Base-by-base conservation (phyloP, 352 stramenopile genomes). In the Globisporangium alternatum region DNA sequence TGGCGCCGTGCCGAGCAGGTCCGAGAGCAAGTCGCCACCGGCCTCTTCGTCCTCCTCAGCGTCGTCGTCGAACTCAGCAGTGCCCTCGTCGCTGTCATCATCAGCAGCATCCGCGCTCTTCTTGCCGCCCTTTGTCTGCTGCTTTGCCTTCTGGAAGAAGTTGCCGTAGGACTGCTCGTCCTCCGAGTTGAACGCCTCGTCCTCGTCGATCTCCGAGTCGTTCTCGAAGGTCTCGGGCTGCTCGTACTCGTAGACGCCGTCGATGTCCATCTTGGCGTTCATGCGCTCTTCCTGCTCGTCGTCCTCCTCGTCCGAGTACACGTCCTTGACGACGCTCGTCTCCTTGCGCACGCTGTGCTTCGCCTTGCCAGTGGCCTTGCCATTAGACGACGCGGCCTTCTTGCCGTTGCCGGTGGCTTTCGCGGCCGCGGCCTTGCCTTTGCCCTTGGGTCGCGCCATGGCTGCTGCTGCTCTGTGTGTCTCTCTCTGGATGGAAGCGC, bases 141-240 rank as follows among this genome's bases (percentile, higher is more conserved):
- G 54, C 44, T 41, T 72, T 56, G 25, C n/a, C 21, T 54, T 72
- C n/a, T 69, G 56, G 64, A 97, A 97, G 70, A 97, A 97, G 41
- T 75, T 74, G 39, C 91, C 91, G 67, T 93, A 98, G 21, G 79
- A 76, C 21, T 83, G 67, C 66, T 98, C 95, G 71, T 98, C 92
- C 6, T 98, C 92, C 49, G 89, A 97, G 67, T 98, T 92, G 74
- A 98, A 98, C 28, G 95, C 93, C 61, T 93, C 89, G 64, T 98
- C 91, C 68, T 98, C 91, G 65, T 93, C 83, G 70, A 98, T 96
- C 72, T 98, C 91, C 71, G 95, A 96, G 72, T 98, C 95, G 52
- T 95, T 76, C 25, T 89, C 86, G 25, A 94, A 86, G 41, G 79
- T 81, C 45, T 76, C 89, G 15, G 84, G 84, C 57, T 81, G 70